These are phyloP conservation scores for Zychaea mexicana DNA, from an alignment of 371 early-diverging fungal species.

Conservation along the genomic window DNA sequence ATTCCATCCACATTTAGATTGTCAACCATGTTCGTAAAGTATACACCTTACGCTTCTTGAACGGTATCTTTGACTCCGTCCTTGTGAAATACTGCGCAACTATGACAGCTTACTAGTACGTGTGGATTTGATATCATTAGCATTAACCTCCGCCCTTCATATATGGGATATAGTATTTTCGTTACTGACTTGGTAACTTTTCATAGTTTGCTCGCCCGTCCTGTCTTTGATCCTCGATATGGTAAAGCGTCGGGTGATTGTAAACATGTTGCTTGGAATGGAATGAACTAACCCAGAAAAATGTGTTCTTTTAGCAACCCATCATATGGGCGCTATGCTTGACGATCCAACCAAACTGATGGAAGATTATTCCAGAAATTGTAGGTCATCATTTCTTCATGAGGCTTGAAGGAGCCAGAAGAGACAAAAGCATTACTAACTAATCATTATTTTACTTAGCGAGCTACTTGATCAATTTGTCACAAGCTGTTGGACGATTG, in stretches of 20 bases:
- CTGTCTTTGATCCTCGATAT: conserved; percentile 73
- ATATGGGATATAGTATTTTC: no score
- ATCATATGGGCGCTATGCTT: conserved; percentile 56
- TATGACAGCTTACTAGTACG: conserved; percentile 84
- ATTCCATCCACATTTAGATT: conserved; percentile 41
- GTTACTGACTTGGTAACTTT: background rate
- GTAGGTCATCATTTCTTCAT: conserved; percentile 40
- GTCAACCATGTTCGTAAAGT: conserved; percentile 78
- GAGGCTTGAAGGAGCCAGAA: no score
- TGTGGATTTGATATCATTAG: background rate
- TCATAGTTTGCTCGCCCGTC: conserved; percentile 71
- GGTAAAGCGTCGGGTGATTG: conserved; percentile 32
- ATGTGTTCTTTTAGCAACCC: conserved; percentile 52
- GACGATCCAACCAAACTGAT: conserved; percentile 81
- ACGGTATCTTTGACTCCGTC: conserved; percentile 83
- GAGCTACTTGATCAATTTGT: conserved; percentile 83
- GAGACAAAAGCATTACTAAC: no score
- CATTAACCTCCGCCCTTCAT: background rate
- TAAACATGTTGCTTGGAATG: background rate
- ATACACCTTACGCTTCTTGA: conserved; percentile 74
- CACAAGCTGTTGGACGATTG: conserved; percentile 85
- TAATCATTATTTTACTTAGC: conserved; percentile 34
- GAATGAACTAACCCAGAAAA: no score
- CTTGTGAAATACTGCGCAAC: conserved; percentile 90
- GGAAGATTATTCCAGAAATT: conserved; percentile 86